Evolutionary conservation across 371 early-diverging fungal species (phyloP).

Genomic region (Syncephalis fuscata): DNA sequence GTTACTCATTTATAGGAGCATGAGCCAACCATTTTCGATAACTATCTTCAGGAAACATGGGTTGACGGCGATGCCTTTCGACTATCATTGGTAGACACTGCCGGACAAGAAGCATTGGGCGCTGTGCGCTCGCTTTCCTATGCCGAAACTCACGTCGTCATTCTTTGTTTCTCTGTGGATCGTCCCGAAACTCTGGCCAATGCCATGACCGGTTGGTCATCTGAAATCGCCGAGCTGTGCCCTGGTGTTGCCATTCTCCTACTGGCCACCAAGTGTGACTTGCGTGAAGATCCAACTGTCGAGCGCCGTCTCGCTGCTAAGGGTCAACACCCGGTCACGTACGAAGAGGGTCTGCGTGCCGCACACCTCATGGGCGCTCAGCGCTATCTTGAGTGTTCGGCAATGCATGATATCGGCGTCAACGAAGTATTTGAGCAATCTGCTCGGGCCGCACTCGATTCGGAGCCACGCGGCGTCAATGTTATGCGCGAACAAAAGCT

Average conservation of each 20-base stretch:
- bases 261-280: conserved; percentile 1
- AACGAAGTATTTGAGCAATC: conserved; percentile 60
- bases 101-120: conserved; percentile 89
- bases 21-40: conserved; percentile 59
- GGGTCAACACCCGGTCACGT: conserved; percentile 43
- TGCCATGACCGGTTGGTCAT: conserved; percentile 48
- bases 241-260: neutral
- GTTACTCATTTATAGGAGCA: conserved; percentile 32
- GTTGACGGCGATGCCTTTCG: conserved; percentile 39
- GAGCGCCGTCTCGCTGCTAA: conserved; percentile 49
- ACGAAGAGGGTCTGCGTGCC: conserved; percentile 54
- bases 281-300: conserved; percentile 61
- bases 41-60: conserved; percentile 38
- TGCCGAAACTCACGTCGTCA: conserved; percentile 76
- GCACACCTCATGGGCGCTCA: conserved; percentile 29
- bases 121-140: conserved; percentile 82
- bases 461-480: neutral
- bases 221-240: conserved; percentile 2
- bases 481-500: no score
- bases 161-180: conserved; percentile 75
- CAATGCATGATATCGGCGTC: conserved; percentile 51
- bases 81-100: conserved; percentile 53
- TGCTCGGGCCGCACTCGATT: conserved; percentile 29
- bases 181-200: conserved; percentile 79
- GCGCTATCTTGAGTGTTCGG: conserved; percentile 63